Evolutionary conservation across 2,329 filamentous ascomycete species (phyloP).

Genomic region (Fusarium illudens): DNA sequence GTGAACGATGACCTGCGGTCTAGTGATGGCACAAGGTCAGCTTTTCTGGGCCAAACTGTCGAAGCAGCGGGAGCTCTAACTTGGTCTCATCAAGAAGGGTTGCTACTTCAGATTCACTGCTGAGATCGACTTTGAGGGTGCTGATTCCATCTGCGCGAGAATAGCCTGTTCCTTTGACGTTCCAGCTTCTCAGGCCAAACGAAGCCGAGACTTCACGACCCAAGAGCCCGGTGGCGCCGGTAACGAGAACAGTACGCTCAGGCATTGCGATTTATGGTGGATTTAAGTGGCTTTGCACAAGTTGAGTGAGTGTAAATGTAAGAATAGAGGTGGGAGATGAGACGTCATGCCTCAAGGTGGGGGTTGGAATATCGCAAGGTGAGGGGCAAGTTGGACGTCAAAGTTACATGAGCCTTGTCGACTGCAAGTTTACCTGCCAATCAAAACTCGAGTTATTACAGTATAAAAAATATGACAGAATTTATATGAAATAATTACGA

Average conservation of each 20-base stretch:
- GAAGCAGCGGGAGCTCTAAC: conserved; percentile 48
- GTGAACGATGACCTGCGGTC: conserved; percentile 81
- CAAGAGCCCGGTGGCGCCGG: conserved; percentile 84
- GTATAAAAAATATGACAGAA: not conserved
- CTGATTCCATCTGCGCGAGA: conserved; percentile 76
- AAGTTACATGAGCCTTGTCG: not conserved
- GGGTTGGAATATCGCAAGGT: conserved; percentile 2
- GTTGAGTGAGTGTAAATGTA: not conserved
- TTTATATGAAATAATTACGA: not conserved
- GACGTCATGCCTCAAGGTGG: conserved; percentile 31
- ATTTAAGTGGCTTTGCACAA: not conserved
- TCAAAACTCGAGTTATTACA: not conserved
- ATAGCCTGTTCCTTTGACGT: conserved; percentile 76
- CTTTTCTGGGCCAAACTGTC: not conserved
- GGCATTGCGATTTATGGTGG: conserved; percentile 4
- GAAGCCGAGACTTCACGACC: conserved; percentile 79
- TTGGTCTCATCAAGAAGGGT: conserved; percentile 61
- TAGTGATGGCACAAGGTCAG: conserved; percentile 44
- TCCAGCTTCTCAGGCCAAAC: conserved; percentile 71
- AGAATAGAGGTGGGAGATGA: conserved; percentile 7
- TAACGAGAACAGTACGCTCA: conserved; percentile 71
- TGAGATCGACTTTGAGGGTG: conserved; percentile 68
- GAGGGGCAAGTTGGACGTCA: conserved; percentile 21
- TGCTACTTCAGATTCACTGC: conserved; percentile 56
- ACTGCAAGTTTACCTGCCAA: not conserved